Base-by-base conservation (phyloP, 768 basidiomycete species). In the Naganishia vaughanmartiniae region DNA sequence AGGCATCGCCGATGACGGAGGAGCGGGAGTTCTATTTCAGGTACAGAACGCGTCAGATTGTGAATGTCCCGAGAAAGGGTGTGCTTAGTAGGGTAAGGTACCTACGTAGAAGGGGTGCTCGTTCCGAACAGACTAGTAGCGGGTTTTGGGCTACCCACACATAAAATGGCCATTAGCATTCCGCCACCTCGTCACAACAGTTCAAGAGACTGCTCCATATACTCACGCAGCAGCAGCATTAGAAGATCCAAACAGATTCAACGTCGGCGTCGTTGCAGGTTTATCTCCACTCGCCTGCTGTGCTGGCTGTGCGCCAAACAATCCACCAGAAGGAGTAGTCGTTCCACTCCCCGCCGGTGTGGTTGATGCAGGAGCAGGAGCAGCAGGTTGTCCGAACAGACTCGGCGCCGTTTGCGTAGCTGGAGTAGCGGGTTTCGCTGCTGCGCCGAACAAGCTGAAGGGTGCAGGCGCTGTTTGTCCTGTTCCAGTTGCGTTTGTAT, bases 101-200 rank as follows among this genome's bases (percentile, higher is more conserved):
- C 60, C 6, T 63, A 63, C 60, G 60, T 21, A 17, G 60, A 36
- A 12, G 65, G 4, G 21, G 65, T 2, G 24, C 28, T 21, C 19
- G 65, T 28, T 14, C 65, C 65, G 31, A 66, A 66, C 34, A 66
- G 31, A 34, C 65, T 53, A 6, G 48, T 36, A 4, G 48, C 30
- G 6, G 65, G 48, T 34, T 66, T 66, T 10, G 65, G 9, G 1
- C 48, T 53, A 24, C 0, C 5, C 33, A n/a, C 30, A 42, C 2
- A 26, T 7, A 6, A 42, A 42, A 42, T 15, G 15, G 17, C 12
- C 42, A 42, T 42, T 15, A 42, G 14, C 42, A 42, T 42, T 15
- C 42, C 42, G 42, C 12, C 42, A 9, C 15, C 15, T 15, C 15
- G 9, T 15, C 7, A 42, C 10, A 2, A 42, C 2, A 42, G 2